phyloP scores from a whole-genome alignment of 1,284 basidiomycete species.

The Leccinum fallax region DNA sequence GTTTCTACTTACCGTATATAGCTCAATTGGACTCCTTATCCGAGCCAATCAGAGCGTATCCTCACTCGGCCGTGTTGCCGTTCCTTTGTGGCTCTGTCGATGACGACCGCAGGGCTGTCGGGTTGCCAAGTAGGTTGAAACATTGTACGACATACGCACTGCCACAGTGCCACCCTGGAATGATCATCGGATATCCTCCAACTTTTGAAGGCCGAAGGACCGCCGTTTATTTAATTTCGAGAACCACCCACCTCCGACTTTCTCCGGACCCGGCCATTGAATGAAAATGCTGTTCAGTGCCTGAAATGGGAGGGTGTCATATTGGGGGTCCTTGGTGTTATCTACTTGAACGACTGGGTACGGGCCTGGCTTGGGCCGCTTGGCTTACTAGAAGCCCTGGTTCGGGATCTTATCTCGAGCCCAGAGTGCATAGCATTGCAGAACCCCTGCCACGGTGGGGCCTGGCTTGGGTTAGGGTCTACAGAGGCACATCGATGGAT shows the following conservation, averaged over 20 bases:
- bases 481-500: not conserved
- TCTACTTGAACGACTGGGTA: not conserved
- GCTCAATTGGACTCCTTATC: no score
- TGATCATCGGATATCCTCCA: not conserved
- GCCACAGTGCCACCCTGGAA: not conserved
- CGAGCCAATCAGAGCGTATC: no score
- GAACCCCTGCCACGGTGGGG: not conserved
- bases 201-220: not conserved
- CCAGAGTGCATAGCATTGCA: not conserved
- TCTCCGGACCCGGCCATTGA: not conserved
- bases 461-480: not conserved
- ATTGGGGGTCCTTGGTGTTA: not conserved
- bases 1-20: no score
- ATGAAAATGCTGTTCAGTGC: not conserved
- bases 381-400: not conserved
- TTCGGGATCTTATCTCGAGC: not conserved
- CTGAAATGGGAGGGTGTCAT: no score
- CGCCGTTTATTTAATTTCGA: not conserved
- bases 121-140: not conserved
- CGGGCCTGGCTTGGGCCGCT: not conserved
- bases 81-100: not conserved
- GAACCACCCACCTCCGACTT: not conserved
- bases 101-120: not conserved
- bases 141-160: not conserved
- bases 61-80: no score